Evolutionary conservation across 768 basidiomycete species (phyloP).

Genomic region (Tylopilus intermedius): DNA sequence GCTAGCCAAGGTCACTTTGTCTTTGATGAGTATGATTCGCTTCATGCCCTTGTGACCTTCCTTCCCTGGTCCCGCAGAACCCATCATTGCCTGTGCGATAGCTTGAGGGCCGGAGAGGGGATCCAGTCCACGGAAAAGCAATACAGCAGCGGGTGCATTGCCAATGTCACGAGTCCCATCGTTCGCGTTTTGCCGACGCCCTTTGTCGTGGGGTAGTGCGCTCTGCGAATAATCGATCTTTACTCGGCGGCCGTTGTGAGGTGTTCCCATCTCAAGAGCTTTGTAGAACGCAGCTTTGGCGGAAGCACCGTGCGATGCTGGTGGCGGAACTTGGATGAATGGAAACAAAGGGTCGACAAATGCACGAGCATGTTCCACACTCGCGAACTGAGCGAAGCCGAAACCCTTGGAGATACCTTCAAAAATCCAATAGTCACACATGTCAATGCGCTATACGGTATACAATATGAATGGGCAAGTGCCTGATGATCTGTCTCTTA

Average conservation of each 20-base stretch:
- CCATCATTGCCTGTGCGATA: conserved; percentile 76
- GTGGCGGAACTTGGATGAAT: conserved; percentile 87
- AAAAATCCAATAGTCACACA: conserved; percentile 61
- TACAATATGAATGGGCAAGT: conserved; percentile 79
- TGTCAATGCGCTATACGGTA: conserved; percentile 67
- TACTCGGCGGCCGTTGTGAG: conserved; percentile 78
- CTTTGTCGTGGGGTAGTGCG: conserved; percentile 65
- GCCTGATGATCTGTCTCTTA: conserved; percentile 95
- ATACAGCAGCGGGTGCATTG: conserved; percentile 71
- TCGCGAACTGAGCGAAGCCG: conserved; percentile 92
- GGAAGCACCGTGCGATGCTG: conserved; percentile 81
- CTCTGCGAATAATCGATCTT: conserved; percentile 96
- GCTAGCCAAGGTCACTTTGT: conserved; percentile 80
- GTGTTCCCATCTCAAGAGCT: conserved; percentile 63
- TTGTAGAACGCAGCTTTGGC: conserved; percentile 68
- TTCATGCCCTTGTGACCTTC: conserved; percentile 84
- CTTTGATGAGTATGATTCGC: conserved; percentile 83
- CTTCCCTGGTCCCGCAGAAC: conserved; percentile 71
- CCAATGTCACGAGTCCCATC: conserved; percentile 97
- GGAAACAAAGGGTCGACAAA: conserved; percentile 91
- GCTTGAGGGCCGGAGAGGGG: conserved; percentile 83
- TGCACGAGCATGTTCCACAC: conserved; percentile 78
- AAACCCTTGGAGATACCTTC: conserved; percentile 93
- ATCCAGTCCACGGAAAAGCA: conserved; percentile 89
- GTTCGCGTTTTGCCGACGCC: conserved; percentile 65